Conservation (phyloP, 2,329 filamentous ascomycete species). For the Talaromyces rugulosus region DNA sequence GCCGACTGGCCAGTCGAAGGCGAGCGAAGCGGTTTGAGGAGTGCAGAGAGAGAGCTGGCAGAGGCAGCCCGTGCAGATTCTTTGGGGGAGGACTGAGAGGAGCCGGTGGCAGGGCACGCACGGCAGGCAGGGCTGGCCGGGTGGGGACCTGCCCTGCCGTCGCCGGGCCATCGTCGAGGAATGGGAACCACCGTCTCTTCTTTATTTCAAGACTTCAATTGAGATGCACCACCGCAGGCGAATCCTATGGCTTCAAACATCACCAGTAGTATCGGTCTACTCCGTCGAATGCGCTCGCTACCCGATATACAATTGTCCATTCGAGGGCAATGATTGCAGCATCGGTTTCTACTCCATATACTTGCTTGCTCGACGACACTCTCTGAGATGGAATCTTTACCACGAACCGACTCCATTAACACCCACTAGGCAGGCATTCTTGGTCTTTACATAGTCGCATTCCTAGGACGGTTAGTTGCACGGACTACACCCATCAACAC, state of each 20-base stretch:
- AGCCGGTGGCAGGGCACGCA: background rate
- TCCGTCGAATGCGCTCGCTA: background rate
- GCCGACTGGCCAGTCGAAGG: background rate
- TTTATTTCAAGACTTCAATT: background rate
- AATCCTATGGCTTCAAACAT: no score
- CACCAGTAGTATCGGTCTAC: no score
- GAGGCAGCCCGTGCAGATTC: background rate
- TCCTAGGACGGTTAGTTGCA: background rate
- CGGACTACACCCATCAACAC: background rate
- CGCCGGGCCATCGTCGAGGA: background rate
- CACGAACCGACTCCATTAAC: background rate
- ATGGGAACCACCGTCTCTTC: background rate
- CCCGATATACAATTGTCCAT: background rate
- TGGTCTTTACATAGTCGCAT: background rate
- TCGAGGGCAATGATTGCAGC: background rate
- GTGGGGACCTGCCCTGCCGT: background rate
- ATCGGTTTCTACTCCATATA: background rate
- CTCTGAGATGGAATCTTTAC: background rate
- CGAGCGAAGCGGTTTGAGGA: background rate
- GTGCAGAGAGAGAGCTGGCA: background rate
- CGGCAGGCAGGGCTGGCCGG: background rate
- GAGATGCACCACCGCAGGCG: background rate
- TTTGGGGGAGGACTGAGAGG: background rate
- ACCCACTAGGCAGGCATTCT: background rate
- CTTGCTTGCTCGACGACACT: background rate